Base-by-base conservation (phyloP, 495 filamentous ascomycete species). In the Halenospora varia region DNA sequence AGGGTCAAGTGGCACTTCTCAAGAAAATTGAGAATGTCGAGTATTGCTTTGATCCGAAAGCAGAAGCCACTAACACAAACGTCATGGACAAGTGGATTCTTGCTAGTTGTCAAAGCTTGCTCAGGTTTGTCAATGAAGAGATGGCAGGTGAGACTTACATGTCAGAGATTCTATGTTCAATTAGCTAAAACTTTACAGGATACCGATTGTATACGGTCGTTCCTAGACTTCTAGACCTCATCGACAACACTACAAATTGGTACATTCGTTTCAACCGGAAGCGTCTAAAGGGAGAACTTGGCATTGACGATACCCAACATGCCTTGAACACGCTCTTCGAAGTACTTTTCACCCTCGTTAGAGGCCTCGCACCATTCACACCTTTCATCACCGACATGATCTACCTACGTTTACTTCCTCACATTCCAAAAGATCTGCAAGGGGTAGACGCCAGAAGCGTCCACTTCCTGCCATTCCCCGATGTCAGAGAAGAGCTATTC, bases 211-310 rank as follows among this genome's bases (percentile, higher is more conserved):
- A 97, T 70, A 98, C 94, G 8, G 94, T 98, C 20, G 92, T 97
- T 51, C 94, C 95, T 17, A 83, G 88, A 51, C 74, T 98, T 55
- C 81, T 98, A 25, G 82, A 81, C 53, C 81, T 96, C 69, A 94
- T 97, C 61, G 94, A 98, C 67, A 92, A 94, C 72, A 89, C 89
- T 4, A 97, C 94, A 1, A 98, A 98, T 73, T 98, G 95, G 95
- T 98, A 98, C 71, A 98, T 98, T 68, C 84, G 93, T n/a, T 96
- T 97, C 78, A 98, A 98, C 77, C 84, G 94, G 25, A 91, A 90
- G 70, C 87, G 94, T 18, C 77, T 98, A 53, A 98, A 97, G 84
- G 94, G 94, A 55, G 92, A 95, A 71, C 84, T 88, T 65, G 93
- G 93, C 13, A 70, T 88, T 11, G 82, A 95, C 45, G 94, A 97